phyloP scores from a whole-genome alignment of 306 rosid species.

The Prunus campanulata region DNA sequence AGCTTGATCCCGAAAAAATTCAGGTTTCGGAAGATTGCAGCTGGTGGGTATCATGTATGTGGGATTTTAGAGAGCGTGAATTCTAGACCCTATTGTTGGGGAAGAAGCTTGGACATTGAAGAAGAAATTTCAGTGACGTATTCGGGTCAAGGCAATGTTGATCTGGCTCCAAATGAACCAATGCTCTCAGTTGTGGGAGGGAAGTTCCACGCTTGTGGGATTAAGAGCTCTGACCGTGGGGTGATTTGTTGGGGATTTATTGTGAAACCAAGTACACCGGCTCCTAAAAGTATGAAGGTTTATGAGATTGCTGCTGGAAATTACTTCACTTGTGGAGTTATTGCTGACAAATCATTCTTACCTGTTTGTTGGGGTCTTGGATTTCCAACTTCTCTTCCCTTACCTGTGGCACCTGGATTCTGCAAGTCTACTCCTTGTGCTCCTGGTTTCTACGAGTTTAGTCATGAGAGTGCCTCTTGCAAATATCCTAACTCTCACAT shows the following conservation, averaged over 20 bases:
- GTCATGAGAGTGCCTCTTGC: slow-evolving; percentile 48
- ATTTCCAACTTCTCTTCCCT: slow-evolving; percentile 76
- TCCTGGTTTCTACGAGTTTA: slow-evolving; percentile 62
- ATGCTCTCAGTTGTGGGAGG: slow-evolving; percentile 86
- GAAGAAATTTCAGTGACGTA: slow-evolving; percentile 57
- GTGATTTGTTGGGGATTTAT: slow-evolving; percentile 87
- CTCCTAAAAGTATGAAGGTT: slow-evolving; percentile 53
- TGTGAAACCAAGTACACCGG: slow-evolving; percentile 59
- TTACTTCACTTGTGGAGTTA: slow-evolving; percentile 85
- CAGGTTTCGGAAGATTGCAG: slow-evolving; percentile 67
- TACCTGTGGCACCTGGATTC: slow-evolving; percentile 65
- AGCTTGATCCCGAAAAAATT: slow-evolving; percentile 44
- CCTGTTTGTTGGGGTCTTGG: slow-evolving; percentile 94
- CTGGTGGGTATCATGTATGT: slow-evolving; percentile 93
- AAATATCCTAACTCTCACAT: slow-evolving; percentile 43
- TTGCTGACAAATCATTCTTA: slow-evolving; percentile 62
- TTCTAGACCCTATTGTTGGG: slow-evolving; percentile 78
- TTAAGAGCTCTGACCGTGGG: slow-evolving; percentile 64
- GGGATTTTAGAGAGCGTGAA: slow-evolving; percentile 68
- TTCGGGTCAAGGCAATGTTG: slow-evolving; percentile 58
- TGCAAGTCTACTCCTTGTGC: slow-evolving; percentile 71
- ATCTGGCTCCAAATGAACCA: slow-evolving; percentile 68
- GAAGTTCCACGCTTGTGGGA: slow-evolving; percentile 90
- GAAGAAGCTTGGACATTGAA: slow-evolving; percentile 69
- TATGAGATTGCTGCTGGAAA: slow-evolving; percentile 83